Conservation (phyloP, 1,139 yeast species). For the Pichia kudriavzevii region DNA sequence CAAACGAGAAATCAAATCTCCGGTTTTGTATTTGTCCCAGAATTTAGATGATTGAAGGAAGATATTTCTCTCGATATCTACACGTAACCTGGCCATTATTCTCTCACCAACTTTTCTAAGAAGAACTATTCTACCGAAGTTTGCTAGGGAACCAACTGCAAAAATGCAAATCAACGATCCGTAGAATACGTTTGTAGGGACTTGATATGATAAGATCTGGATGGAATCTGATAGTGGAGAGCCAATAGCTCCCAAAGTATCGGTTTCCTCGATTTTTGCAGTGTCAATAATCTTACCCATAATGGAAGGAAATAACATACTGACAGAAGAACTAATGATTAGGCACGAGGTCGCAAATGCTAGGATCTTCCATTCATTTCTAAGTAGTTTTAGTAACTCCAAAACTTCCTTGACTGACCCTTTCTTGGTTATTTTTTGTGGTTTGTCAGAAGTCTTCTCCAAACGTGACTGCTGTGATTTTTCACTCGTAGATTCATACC, state of each 20-base stretch:
- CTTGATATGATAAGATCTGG: constrained; percentile 18
- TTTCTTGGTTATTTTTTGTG: constrained; percentile 11
- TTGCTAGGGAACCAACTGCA: constrained; percentile 41
- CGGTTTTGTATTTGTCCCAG: constrained; percentile 51
- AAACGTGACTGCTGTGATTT: too few relatives aligned
- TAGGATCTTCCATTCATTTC: constrained; percentile 26
- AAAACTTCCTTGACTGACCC: constrained; percentile 25
- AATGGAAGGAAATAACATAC: constrained; percentile 40
- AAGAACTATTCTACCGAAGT: constrained; percentile 44
- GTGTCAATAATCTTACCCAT: constrained; percentile 37
- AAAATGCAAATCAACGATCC: constrained; percentile 32
- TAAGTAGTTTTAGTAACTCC: constrained; percentile 24
- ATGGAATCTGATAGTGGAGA: constrained; percentile 18
- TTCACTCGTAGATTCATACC: too few relatives aligned
- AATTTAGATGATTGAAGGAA: constrained; percentile 48
- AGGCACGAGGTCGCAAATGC: constrained; percentile 24
- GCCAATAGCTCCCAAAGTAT: constrained; percentile 5
- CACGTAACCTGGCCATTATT: constrained; percentile 45
- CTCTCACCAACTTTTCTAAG: constrained; percentile 45
- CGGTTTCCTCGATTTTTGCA: constrained; percentile 36
- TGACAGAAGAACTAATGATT: constrained; percentile 29
- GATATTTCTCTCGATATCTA: constrained; percentile 43
- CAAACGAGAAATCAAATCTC: constrained; percentile 49
- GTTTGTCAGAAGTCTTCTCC: too few relatives aligned
- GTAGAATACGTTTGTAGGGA: constrained; percentile 25